Evolutionary conservation across 768 basidiomycete genomes (phyloP).

Genomic region (Piloderma croceum): DNA sequence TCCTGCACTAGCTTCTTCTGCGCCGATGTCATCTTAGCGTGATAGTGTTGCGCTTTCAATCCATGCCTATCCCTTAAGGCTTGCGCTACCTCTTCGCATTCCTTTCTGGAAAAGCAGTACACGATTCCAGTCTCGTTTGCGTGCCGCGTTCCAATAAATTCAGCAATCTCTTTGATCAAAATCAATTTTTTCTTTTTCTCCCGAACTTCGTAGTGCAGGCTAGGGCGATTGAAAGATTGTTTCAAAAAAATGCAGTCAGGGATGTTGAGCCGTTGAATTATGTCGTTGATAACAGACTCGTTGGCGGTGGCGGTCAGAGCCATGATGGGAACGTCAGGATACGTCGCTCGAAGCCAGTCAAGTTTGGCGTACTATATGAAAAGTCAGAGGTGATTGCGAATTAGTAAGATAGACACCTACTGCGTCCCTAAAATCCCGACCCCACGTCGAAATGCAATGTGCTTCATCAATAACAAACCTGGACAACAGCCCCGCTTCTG

Average conservation of each 20-base stretch:
- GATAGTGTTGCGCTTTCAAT: constrained; percentile 73
- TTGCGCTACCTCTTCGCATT: constrained; percentile 78
- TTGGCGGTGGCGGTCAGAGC: constrained; percentile 96
- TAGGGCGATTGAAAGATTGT: constrained; percentile 90
- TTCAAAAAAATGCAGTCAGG: constrained; percentile 51
- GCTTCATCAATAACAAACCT: constrained; percentile 96
- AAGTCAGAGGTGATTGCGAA: background rate
- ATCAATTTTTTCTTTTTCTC: constrained; percentile 42
- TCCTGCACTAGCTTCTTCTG: constrained; percentile 60
- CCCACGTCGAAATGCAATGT: constrained; percentile 93
- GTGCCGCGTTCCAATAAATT: too few species aligned
- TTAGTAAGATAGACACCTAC: constrained; percentile 36
- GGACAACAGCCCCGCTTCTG: constrained; percentile 56
- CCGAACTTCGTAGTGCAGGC: constrained; percentile 69
- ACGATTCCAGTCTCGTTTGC: constrained; percentile 70
- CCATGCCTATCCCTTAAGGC: constrained; percentile 52
- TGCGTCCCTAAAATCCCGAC: constrained; percentile 84
- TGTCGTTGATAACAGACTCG: constrained; percentile 68
- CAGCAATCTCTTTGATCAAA: constrained; percentile 64
- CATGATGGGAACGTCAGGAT: constrained; percentile 84
- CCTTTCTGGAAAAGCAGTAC: constrained; percentile 67
- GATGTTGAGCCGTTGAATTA: constrained; percentile 66
- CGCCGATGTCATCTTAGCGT: constrained; percentile 64
- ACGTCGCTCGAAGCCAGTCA: constrained; percentile 62
- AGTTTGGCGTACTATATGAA: constrained; percentile 59